Conservation (phyloP, 2,329 filamentous ascomycete genomes). For the Shiraia sp. region DNA sequence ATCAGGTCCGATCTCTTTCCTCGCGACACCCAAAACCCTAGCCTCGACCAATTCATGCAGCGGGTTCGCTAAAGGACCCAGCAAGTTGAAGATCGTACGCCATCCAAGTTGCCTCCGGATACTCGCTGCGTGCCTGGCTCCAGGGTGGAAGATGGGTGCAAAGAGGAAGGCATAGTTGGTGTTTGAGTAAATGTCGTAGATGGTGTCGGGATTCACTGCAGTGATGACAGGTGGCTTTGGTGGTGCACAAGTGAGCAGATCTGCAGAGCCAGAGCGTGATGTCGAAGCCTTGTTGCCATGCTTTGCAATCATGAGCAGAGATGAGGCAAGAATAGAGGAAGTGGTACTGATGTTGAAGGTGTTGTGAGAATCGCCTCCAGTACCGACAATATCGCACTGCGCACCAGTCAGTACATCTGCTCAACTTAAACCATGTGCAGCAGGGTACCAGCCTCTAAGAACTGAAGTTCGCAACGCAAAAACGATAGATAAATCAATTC, state of each 20-base stretch:
- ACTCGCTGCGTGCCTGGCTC: conserved; percentile 85
- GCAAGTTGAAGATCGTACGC: conserved; percentile 95
- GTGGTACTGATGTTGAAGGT: conserved; percentile 99
- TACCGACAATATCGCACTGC: conserved; percentile 91
- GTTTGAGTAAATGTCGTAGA: conserved; percentile 72
- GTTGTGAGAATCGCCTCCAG: conserved; percentile 92
- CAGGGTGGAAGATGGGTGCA: conserved; percentile 93
- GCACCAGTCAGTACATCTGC: conserved; percentile 8
- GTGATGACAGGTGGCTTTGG: conserved; percentile 74
- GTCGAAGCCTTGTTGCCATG: conserved; percentile 96
- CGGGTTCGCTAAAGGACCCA: conserved; percentile 91
- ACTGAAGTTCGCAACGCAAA: too few relatives aligned
- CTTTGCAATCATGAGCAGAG: conserved; percentile 84
- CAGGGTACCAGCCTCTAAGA: too few relatives aligned
- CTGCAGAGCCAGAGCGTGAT: conserved; percentile 92
- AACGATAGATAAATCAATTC: too few relatives aligned
- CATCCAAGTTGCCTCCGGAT: conserved; percentile 88
- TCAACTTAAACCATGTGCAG: too few relatives aligned
- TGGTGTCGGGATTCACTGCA: conserved; percentile 71
- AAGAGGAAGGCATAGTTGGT: conserved; percentile 96
- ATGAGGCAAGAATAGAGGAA: conserved; percentile 86
- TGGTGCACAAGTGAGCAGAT: conserved; percentile 77
- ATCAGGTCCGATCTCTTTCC: conserved; percentile 81
- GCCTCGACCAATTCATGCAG: conserved; percentile 80
- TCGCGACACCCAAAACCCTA: conserved; percentile 88